phyloP scores from a whole-genome alignment of 1,284 basidiomycete genomes.

The Leccinum pseudoinsigne region DNA sequence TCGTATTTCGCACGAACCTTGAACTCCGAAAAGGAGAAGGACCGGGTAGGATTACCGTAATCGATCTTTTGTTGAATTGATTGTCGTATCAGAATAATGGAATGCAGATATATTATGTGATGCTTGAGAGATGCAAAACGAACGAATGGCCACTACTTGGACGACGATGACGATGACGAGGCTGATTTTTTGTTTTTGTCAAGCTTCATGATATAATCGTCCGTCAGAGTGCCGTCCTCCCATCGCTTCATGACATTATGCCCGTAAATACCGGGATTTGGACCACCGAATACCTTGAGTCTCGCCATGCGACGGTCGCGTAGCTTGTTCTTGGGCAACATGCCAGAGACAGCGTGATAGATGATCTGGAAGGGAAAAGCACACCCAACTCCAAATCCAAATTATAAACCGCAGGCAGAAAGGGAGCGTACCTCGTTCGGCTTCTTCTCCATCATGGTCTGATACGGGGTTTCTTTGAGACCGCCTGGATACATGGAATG shows the following conservation, averaged over 20 bases:
- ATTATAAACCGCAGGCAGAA: neutral
- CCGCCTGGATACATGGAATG: conserved; percentile 96
- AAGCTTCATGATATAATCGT: conserved; percentile 46
- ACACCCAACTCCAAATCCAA: neutral
- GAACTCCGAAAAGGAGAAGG: conserved; percentile 10
- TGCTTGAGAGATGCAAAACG: conserved; percentile 3
- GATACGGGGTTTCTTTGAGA: conserved; percentile 86
- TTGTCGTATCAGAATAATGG: neutral
- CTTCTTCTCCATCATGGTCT: conserved; percentile 78
- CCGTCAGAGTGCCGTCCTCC: conserved; percentile 69
- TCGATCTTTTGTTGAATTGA: neutral
- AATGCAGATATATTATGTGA: conserved; percentile 13
- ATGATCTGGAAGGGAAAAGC: conserved; percentile 67
- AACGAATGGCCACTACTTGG: conserved; percentile 11
- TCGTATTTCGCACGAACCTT: conserved; percentile 1
- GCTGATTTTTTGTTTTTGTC: conserved; percentile 19
- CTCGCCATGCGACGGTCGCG: conserved; percentile 83
- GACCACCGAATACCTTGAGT: conserved; percentile 81
- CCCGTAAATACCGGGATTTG: conserved; percentile 68
- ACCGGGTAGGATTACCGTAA: neutral
- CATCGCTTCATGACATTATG: conserved; percentile 72
- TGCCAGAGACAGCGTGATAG: conserved; percentile 92
- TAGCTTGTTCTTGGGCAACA: conserved; percentile 96
- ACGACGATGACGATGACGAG: conserved; percentile 10
- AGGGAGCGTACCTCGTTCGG: conserved; percentile 82